phyloP scores from a whole-genome alignment of 164 flowering plant species.

The Vitis riparia region DNA sequence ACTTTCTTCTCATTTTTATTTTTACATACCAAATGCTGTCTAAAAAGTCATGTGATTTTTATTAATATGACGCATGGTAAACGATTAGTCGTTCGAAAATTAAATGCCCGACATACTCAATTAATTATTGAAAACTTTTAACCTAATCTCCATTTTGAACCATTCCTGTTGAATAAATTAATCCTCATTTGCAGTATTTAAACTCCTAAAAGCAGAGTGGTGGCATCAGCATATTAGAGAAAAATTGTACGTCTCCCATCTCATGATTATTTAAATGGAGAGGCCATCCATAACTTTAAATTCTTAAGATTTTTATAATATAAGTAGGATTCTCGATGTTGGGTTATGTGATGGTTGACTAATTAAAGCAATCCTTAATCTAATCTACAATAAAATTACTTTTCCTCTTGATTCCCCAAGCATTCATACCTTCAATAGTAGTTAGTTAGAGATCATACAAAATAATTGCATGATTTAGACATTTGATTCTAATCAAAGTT shows the following conservation, averaged over 20 bases:
- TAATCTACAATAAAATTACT: too few relatives aligned
- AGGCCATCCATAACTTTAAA: not conserved
- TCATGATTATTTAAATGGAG: not conserved
- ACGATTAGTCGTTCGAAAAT: too few relatives aligned
- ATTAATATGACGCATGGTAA: too few relatives aligned
- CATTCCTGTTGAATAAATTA: not conserved
- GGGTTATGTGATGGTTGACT: not conserved
- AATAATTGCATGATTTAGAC: too few relatives aligned
- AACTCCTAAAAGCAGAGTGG: not conserved
- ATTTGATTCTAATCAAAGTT: too few relatives aligned
- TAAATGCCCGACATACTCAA: not conserved
- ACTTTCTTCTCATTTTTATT: too few relatives aligned
- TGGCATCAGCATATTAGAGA: not conserved
- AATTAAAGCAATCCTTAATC: too few relatives aligned
- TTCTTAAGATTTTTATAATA: not conserved
- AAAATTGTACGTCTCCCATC: not conserved
- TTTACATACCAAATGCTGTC: too few relatives aligned
- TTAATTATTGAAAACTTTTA: not conserved
- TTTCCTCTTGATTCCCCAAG: too few relatives aligned
- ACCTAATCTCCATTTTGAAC: slow-evolving; percentile 1
- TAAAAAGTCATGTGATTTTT: too few relatives aligned
- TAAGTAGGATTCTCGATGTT: slow-evolving; percentile 2
- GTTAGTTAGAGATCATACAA: too few relatives aligned
- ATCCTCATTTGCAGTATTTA: not conserved
- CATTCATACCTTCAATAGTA: too few relatives aligned